These are phyloP conservation scores for Taiozyma onychis DNA, from an alignment of 1,139 yeast genomes.

Conservation along the genomic window DNA sequence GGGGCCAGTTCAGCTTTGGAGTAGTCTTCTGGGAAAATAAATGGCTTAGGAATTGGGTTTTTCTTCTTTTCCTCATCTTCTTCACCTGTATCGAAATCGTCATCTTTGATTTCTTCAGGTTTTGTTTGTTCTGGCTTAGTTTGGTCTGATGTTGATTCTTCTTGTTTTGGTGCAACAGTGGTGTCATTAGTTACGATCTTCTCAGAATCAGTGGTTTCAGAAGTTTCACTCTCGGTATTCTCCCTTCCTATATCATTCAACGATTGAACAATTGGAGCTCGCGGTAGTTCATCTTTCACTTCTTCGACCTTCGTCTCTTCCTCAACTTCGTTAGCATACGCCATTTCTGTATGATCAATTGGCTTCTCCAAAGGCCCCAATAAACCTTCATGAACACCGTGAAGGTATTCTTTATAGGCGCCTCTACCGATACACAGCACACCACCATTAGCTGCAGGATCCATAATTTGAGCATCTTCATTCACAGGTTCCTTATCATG, in stretches of 20 bases:
- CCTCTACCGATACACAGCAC: slow-evolving; percentile 93
- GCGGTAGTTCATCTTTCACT: slow-evolving; percentile 8
- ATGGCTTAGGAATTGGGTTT: slow-evolving; percentile 57
- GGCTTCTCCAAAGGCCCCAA: slow-evolving; percentile 85
- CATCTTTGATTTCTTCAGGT: not conserved
- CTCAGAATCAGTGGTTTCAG: not conserved
- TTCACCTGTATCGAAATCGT: slow-evolving; percentile 4
- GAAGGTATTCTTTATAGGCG: slow-evolving; percentile 85
- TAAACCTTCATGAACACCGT: slow-evolving; percentile 91
- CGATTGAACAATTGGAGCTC: slow-evolving; percentile 3
- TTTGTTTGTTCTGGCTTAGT: not conserved
- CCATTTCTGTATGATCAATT: slow-evolving; percentile 16
- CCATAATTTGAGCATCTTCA: slow-evolving; percentile 41
- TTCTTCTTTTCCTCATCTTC: slow-evolving; percentile 27
- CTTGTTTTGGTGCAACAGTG: not conserved
- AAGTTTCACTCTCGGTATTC: not conserved
- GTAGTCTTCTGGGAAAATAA: slow-evolving; percentile 53
- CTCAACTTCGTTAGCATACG: slow-evolving; percentile 4
- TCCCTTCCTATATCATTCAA: not conserved
- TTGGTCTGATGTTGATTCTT: not conserved
- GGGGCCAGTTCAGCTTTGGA: slow-evolving; percentile 50
- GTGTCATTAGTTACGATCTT: not conserved
- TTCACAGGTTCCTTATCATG: slow-evolving; percentile 33
- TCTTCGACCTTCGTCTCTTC: slow-evolving; percentile 1
- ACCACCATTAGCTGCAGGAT: slow-evolving; percentile 63